Conservation (phyloP, 345 rosid species). For the Citrus trifoliata region DNA sequence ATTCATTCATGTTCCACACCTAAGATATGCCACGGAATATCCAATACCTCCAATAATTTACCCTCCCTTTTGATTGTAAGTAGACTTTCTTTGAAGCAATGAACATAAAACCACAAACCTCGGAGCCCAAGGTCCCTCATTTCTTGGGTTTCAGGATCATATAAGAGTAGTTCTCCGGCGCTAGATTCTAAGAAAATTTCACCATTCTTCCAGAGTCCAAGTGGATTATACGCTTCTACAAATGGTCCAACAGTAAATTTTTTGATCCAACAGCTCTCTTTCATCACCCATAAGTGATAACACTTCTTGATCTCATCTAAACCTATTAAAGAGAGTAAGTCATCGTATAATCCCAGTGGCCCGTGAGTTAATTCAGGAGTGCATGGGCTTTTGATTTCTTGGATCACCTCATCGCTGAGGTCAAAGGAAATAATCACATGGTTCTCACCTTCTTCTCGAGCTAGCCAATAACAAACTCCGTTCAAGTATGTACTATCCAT, state of each 20-base stretch:
- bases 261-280: neutral
- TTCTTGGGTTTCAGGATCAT: neutral
- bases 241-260: neutral
- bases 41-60: rapidly evolving
- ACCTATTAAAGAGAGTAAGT: neutral
- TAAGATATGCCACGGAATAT: neutral
- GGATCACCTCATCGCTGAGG: neutral
- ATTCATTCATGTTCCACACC: neutral
- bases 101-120: neutral
- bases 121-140: neutral
- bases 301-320: neutral
- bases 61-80: neutral
- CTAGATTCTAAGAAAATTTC: neutral
- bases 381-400: neutral
- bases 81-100: neutral
- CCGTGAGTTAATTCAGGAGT: neutral
- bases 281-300: neutral
- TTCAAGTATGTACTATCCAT: neutral
- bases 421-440: neutral
- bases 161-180: neutral
- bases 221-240: neutral
- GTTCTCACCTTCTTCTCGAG: neutral
- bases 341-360: neutral
- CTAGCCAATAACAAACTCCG: slow-evolving; percentile 5
- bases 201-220: neutral